Evolutionary conservation across 441 rosid genomes (phyloP), one percentile per base, ranked within the genome.

Genomic region (Syzygium malaccense): DNA sequence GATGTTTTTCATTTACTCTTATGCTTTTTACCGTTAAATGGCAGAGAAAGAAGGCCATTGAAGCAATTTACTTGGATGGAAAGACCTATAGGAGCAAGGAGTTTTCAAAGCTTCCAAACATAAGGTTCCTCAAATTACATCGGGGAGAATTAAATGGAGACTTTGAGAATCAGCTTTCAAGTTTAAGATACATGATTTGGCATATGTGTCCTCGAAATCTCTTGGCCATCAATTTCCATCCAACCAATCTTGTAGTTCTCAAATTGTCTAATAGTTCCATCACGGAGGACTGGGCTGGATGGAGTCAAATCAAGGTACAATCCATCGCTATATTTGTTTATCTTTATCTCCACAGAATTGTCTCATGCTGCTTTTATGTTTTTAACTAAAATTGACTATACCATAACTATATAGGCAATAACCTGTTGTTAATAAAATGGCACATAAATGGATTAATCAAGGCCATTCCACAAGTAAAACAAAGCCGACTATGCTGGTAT

Each of bases 261-360:
- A 0, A 68, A 0, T 2, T 68, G 3, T 9, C 79, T 33, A 0
- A 2, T 18, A 68, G 12, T 4, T 33, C 0, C 79, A 68, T 68
- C 26, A 32, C 79, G 0, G 25, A 2, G 0, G 26, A 2, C 26
- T 33, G 79, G 79, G 48, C 14, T 68, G 48, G 79, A 68, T 68
- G 79, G 79, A 32, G 79, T 68, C 48, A 18, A 32, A 68, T 68
- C 79, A 68, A 68, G 48, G 79, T 68, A 33, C 7, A 6, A 5
- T 9, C n/a, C 26, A 0, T 68, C 7, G 0, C 12, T 68, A 5
- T 15, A 30, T 30, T 17, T 66, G 2, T 17, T 30, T 2, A 18
- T 66, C 45, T 17, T 32, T 17, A 32, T 4, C 14, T 68, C 78
- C 5, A 68, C 32, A 4, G 25, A 68, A 32, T 32, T 66, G 78